phyloP scores from a whole-genome alignment of 2,329 filamentous ascomycete species.

The Pestalotiopsis sp. region DNA sequence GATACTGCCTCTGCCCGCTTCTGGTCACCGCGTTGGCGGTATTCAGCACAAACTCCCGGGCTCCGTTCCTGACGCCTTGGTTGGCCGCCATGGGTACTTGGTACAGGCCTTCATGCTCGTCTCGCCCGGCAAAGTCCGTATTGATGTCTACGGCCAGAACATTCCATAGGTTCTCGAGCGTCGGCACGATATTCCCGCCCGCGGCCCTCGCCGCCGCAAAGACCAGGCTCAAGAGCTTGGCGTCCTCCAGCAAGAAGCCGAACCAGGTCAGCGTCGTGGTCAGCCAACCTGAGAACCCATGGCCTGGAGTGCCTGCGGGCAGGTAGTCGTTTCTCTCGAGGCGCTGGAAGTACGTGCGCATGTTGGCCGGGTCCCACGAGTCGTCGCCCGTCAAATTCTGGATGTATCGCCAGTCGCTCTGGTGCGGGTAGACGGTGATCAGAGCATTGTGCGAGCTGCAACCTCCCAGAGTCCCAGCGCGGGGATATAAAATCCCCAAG shows the following conservation, averaged over 20 bases:
- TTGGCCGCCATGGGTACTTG: constrained; percentile 52
- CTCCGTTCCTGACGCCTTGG: constrained; percentile 43
- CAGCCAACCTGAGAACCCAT: constrained; percentile 55
- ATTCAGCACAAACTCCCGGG: constrained; percentile 50
- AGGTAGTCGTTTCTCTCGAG: constrained; percentile 46
- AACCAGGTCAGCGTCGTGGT: constrained; percentile 38
- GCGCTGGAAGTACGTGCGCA: constrained; percentile 42
- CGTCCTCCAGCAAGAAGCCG: constrained; percentile 45
- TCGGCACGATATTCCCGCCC: constrained; percentile 7
- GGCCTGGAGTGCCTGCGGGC: constrained; percentile 36
- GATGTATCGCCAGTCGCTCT: constrained; percentile 44
- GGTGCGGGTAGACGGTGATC: constrained; percentile 39
- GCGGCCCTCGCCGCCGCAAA: constrained; percentile 8
- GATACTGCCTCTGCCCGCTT: constrained; percentile 32
- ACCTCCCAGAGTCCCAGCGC: constrained; percentile 40
- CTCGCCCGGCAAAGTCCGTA: neutral
- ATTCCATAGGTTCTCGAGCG: constrained; percentile 8
- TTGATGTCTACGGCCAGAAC: constrained; percentile 15
- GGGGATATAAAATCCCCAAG: constrained; percentile 38
- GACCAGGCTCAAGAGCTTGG: constrained; percentile 35
- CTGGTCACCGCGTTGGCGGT: constrained; percentile 41
- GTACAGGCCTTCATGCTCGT: constrained; percentile 46
- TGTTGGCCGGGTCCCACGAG: constrained; percentile 42
- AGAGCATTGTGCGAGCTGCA: constrained; percentile 32
- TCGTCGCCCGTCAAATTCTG: constrained; percentile 43